A percentile compares a stretch with the other conserved stretches of the same genome.
phyloP scores from a whole-genome alignment of 2,329 filamentous ascomycete genomes.

The Didymella keratinophila region DNA sequence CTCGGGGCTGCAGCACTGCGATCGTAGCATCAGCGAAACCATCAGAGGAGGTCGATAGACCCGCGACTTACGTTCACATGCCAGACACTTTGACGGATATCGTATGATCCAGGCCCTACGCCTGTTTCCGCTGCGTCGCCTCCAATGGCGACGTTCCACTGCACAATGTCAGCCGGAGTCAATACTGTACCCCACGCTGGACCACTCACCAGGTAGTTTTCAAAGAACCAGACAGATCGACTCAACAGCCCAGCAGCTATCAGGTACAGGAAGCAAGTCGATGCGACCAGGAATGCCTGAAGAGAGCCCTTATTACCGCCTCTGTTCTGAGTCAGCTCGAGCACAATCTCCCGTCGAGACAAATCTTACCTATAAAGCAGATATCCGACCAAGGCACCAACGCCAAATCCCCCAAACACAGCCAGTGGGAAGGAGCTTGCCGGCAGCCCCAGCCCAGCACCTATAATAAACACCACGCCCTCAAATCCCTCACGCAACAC shows the following conservation, averaged over 20 bases:
- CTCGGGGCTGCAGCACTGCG: conserved; percentile 75
- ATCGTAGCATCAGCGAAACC: neutral
- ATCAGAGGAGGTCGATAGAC: neutral
- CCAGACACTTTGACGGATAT: conserved; percentile 79
- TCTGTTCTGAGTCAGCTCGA: conserved; percentile 3
- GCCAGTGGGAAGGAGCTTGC: conserved; percentile 78
- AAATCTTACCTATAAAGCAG: conserved; percentile 61
- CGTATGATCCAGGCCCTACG: conserved; percentile 75
- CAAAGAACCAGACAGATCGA: conserved; percentile 74
- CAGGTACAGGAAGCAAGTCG: conserved; percentile 82
- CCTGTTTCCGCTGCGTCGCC: conserved; percentile 69
- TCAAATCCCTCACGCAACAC: conserved; percentile 84
- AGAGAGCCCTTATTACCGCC: conserved; percentile 67
- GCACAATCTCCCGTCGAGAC: conserved; percentile 55
- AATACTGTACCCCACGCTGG: too few relatives aligned
- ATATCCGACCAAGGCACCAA: conserved; percentile 72
- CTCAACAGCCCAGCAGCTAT: conserved; percentile 83
- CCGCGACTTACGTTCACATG: conserved; percentile 72
- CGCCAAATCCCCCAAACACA: conserved; percentile 73
- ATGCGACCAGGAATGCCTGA: conserved; percentile 78
- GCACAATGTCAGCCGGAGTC: neutral
- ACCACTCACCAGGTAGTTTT: conserved; percentile 59
- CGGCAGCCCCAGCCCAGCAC: conserved; percentile 78
- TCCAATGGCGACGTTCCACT: conserved; percentile 52
- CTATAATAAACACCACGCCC: conserved; percentile 82